Base-by-base conservation (phyloP, 139 green algal species). In the Chlorella vulgaris region DNA sequence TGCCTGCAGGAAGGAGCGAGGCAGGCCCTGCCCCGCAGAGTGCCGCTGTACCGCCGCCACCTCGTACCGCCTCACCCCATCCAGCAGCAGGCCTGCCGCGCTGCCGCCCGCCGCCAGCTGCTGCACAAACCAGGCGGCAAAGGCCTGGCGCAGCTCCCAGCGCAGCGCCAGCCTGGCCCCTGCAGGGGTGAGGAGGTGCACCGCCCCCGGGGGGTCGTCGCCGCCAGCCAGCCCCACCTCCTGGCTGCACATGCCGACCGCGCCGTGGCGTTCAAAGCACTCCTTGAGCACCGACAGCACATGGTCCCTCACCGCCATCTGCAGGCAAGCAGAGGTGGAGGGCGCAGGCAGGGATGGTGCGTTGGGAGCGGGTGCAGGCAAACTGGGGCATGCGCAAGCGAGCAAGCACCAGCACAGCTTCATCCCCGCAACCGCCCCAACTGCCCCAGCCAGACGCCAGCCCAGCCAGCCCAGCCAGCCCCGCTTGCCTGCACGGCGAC, bases 61-160 rank as follows among this genome's bases (percentile, higher is more conserved):
- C 84, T 96, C 91, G 73, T 92, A 94, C 7, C 92, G 87, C 74
- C 87, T 82, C 58, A 94, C 36, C 2, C 73, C 84, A 58, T 92
- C 90, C 18, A 89, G 77, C 26, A 89, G 74, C 58, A 71, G 50
- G 33, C 35, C 35, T 10, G 31, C 62, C 8, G 38, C 69, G 33
- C 40, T 10, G 21, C 47, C 38, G 13, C 39, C 69, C 31, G 83
- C 51, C 0, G 80, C 75, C 24, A 89, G 86, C 76, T 93, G 82
- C 50, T 84, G 81, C 38, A 88, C 86, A 22, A 93, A 88, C 93
- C 92, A 96, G 33, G 78, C 73, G 18, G 85, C 91, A 81, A 95
- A 94, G 39, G 91, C 87, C 38, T 73, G 68, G 47, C 92, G 84
- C 75, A 95, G 71, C 68, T 97, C 91, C 71, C 91, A 87, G 13